These are phyloP conservation scores for Gracilariopsis chorda DNA, from an alignment of 23 red algal genomes.

Conservation along the genomic window DNA sequence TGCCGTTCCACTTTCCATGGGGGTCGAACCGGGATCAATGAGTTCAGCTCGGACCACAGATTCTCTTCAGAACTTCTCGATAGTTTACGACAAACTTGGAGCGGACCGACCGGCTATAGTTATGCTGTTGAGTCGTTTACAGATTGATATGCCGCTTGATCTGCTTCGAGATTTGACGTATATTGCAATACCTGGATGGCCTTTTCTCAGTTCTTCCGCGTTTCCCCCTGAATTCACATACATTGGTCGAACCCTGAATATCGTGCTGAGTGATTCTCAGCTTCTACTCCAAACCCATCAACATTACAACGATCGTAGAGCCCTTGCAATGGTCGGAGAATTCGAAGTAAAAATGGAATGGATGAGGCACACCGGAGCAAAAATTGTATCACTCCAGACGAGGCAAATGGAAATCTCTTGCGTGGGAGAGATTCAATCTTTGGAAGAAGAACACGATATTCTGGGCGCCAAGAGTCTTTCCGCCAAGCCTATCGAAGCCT, in stretches of 20 bases:
- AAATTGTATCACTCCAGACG: conserved; percentile 43
- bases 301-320: conserved; percentile 41
- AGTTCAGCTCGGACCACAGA: not conserved
- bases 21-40: not conserved
- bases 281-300: conserved; percentile 27
- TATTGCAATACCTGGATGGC: conserved; percentile 69
- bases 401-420: conserved; percentile 40
- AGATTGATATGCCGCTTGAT: conserved; percentile 40
- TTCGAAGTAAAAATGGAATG: conserved; percentile 65
- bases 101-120: conserved; percentile 55
- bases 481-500: conserved; percentile 8
- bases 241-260: conserved; percentile 52
- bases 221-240: conserved; percentile 60
- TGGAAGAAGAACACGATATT: not conserved
- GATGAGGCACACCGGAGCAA: conserved; percentile 62
- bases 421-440: not conserved
- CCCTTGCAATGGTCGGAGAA: conserved; percentile 53
- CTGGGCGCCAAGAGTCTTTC: not conserved
- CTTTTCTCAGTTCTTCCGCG: conserved; percentile 47
- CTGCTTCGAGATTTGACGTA: conserved; percentile 45
- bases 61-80: conserved; percentile 6
- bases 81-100: conserved; percentile 58
- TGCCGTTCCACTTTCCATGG: conserved; percentile 6
- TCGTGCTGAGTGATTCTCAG: conserved; percentile 46
- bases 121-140: conserved; percentile 33